Conservation (phyloP, 441 rosid genomes). For the Pelargonium myrrhifolium region DNA sequence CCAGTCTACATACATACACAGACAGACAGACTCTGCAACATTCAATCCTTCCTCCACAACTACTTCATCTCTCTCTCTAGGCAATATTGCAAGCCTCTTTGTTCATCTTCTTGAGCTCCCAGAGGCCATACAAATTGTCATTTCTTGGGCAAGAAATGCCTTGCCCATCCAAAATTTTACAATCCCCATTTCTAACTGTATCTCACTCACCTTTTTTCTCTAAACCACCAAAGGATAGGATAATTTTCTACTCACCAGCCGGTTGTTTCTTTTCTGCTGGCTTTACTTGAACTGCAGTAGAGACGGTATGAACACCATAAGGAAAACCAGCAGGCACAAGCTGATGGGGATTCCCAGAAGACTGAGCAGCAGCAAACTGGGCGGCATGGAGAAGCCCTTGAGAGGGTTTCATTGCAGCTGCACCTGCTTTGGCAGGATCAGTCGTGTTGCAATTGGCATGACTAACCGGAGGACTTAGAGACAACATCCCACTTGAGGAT, state of each 20-base stretch:
- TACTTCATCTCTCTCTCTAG: too few relatives aligned
- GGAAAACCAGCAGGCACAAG: conserved; percentile 49
- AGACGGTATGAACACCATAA: conserved; percentile 41
- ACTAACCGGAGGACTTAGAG: conserved; percentile 40
- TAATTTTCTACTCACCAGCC: conserved; percentile 70
- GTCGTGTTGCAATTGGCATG: conserved; percentile 35
- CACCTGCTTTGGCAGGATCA: conserved; percentile 71
- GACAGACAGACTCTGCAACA: too few relatives aligned
- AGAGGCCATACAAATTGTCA: conserved; percentile 2
- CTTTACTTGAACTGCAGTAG: conserved; percentile 61
- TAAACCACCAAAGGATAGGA: neutral
- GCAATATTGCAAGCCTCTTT: too few relatives aligned
- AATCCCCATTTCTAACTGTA: conserved; percentile 8
- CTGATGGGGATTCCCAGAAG: conserved; percentile 59
- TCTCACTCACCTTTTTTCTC: neutral
- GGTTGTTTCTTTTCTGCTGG: conserved; percentile 83
- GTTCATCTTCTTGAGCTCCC: conserved; percentile 20
- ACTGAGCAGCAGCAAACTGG: conserved; percentile 37
- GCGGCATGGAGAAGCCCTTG: conserved; percentile 43
- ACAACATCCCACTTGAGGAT: conserved; percentile 45
- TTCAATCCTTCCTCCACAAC: too few relatives aligned
- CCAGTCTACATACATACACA: too few relatives aligned
- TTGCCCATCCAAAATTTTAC: conserved; percentile 15
- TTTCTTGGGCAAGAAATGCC: conserved; percentile 11
- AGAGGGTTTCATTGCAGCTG: conserved; percentile 39